Percentiles rank a stretch among this genome's conserved stretches.
phyloP scores from a whole-genome alignment of 768 basidiomycete genomes.

The Lactarius hatsudake region DNA sequence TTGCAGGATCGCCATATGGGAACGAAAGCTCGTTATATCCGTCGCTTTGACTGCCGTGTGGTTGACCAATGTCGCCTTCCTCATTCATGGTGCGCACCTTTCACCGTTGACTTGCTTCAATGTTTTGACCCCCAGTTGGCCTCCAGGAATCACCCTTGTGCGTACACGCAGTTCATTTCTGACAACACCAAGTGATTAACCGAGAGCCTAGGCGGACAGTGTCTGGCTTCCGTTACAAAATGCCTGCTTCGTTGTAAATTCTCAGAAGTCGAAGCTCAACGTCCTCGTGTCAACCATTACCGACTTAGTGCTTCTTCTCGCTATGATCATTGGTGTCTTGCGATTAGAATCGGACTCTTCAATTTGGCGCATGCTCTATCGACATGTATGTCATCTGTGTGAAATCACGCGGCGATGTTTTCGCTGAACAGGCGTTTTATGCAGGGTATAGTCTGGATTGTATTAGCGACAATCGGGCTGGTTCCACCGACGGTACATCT shows the following conservation, averaged over 20 bases:
- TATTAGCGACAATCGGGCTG: slow-evolving; percentile 1
- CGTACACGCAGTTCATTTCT: neutral
- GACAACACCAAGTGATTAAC: neutral
- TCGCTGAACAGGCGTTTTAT: neutral
- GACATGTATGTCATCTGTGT: neutral
- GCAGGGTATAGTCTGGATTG: slow-evolving; percentile 6
- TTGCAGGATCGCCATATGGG: slow-evolving; percentile 11
- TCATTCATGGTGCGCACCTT: slow-evolving; percentile 6
- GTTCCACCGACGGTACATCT: slow-evolving; percentile 10
- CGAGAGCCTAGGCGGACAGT: neutral
- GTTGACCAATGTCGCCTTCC: slow-evolving; percentile 10
- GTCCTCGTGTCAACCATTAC: slow-evolving; percentile 2
- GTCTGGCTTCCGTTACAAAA: neutral
- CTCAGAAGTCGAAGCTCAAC: neutral
- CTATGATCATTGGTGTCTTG: slow-evolving; percentile 9
- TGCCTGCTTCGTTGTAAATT: neutral
- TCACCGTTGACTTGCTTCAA: neutral
- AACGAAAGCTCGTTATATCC: neutral
- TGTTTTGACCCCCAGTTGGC: neutral
- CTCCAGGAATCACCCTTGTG: neutral
- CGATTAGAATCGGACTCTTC: neutral
- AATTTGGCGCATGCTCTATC: slow-evolving; percentile 5
- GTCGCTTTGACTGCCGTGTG: neutral
- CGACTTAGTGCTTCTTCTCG: slow-evolving; percentile 4
- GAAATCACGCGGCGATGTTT: neutral